Percentiles rank a stretch among this genome's conserved stretches.
phyloP scores from a whole-genome alignment of 257 asterid genomes.

The Mentha longifolia region DNA sequence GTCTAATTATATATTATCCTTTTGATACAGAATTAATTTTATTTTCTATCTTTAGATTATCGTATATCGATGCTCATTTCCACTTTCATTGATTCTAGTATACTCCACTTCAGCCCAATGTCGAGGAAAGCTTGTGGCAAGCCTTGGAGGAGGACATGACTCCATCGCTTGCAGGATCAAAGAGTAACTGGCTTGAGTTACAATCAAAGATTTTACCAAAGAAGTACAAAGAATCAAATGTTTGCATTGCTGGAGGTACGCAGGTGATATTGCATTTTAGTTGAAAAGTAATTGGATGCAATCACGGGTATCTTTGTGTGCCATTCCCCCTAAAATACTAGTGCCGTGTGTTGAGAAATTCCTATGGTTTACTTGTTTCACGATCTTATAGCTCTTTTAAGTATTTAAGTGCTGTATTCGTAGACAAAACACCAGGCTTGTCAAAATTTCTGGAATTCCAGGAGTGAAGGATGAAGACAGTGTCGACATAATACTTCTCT shows the following conservation, averaged over 20 bases:
- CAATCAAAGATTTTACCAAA: constrained; percentile 67
- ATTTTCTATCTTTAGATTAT: constrained; percentile 3
- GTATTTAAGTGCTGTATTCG: constrained; percentile 6
- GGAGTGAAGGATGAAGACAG: background rate
- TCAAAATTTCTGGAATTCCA: constrained; percentile 17
- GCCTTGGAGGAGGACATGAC: constrained; percentile 84
- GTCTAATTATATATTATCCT: constrained; percentile 13
- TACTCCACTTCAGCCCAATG: constrained; percentile 54
- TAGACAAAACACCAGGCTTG: background rate
- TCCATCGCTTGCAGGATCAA: constrained; percentile 70
- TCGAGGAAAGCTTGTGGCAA: constrained; percentile 78
- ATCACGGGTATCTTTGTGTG: constrained; percentile 4
- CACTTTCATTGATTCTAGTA: constrained; percentile 21
- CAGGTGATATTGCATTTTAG: constrained; percentile 45
- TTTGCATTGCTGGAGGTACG: constrained; percentile 99
- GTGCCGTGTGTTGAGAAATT: constrained; percentile 18
- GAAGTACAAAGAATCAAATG: constrained; percentile 76
- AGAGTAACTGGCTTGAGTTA: too few relatives aligned
- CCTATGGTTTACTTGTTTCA: constrained; percentile 9
- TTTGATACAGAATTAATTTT: constrained; percentile 10
- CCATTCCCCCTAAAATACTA: constrained; percentile 20
- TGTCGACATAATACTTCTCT: background rate
- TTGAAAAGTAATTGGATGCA: constrained; percentile 23
- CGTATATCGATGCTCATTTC: constrained; percentile 8
- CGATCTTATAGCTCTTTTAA: constrained; percentile 3